phyloP scores from a whole-genome alignment of 2,329 filamentous ascomycete genomes.

The Epichloe elymi region DNA sequence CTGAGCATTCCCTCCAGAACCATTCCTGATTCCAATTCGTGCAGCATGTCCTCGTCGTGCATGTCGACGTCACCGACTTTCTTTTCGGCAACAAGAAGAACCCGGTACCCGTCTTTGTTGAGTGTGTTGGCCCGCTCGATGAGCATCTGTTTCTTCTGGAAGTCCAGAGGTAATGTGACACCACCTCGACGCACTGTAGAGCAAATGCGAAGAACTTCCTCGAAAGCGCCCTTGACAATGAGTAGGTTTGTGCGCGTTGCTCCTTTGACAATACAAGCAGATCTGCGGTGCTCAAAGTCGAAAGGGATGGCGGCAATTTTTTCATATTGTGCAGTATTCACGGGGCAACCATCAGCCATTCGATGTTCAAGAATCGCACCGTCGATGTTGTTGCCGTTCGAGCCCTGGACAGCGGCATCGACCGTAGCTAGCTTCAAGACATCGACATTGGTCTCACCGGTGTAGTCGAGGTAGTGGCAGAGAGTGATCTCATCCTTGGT shows the following conservation, averaged over 20 bases:
- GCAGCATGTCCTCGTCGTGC: conserved; percentile 11
- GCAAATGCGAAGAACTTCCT: conserved; percentile 15
- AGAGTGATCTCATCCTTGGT: conserved; percentile 18
- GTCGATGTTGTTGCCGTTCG: conserved; percentile 17
- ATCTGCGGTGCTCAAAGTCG: conserved; percentile 15
- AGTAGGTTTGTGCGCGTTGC: conserved; percentile 13
- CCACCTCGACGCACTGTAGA: conserved; percentile 8
- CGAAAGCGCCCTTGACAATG: conserved; percentile 18
- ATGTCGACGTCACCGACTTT: conserved; percentile 6
- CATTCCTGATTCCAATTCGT: conserved; percentile 13
- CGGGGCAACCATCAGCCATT: conserved; percentile 5
- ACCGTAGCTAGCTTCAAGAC: conserved; percentile 16
- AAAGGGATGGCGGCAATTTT: conserved; percentile 13
- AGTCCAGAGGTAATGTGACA: conserved; percentile 9
- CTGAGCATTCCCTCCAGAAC: conserved; percentile 15
- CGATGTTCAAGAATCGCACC: conserved; percentile 11
- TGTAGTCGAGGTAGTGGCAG: conserved; percentile 11
- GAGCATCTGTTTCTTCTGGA: conserved; percentile 7
- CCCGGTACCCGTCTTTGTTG: conserved; percentile 11
- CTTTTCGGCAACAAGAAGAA: conserved; percentile 14
- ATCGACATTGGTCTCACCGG: conserved; percentile 8
- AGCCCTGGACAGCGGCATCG: conserved; percentile 13
- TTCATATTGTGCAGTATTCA: conserved; percentile 12
- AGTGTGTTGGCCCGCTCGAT: conserved; percentile 7
- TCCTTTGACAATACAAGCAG: conserved; percentile 12